Conservation (phyloP, 441 rosid genomes). For the Biscutella auriculata region DNA sequence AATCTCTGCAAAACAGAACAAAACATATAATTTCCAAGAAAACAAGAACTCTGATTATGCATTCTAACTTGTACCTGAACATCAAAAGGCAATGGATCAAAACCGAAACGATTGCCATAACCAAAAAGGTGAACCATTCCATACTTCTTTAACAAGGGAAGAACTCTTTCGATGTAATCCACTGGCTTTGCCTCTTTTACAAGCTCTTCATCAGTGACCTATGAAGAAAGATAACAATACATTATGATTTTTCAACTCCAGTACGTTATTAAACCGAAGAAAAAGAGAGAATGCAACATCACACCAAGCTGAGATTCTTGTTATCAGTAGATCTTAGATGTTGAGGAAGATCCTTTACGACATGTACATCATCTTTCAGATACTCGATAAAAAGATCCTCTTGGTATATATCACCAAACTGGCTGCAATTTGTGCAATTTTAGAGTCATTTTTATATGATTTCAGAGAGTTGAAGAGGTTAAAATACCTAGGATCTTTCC, state of each 20-base stretch:
- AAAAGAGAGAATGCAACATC: slow-evolving; percentile 10
- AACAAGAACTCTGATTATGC: not conserved
- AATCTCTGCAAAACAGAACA: slow-evolving; percentile 37
- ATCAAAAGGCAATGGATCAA: slow-evolving; percentile 66
- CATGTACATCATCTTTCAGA: slow-evolving; percentile 51
- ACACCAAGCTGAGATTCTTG: slow-evolving; percentile 61
- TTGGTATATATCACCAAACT: slow-evolving; percentile 76
- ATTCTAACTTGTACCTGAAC: slow-evolving; percentile 47
- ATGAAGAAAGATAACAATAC: not conserved
- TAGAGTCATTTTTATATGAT: not conserved
- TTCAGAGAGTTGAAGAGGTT: not conserved
- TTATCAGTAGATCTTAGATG: slow-evolving; percentile 40
- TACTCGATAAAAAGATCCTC: slow-evolving; percentile 49
- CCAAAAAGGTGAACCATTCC: slow-evolving; percentile 82
- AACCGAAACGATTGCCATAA: slow-evolving; percentile 84
- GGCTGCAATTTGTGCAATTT: slow-evolving; percentile 30
- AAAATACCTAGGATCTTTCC: slow-evolving; percentile 86
- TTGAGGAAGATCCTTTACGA: slow-evolving; percentile 70
- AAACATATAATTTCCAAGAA: not conserved
- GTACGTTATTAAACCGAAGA: not conserved
- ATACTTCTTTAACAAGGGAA: slow-evolving; percentile 48
- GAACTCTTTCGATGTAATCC: slow-evolving; percentile 47
- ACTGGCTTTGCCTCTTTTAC: slow-evolving; percentile 69
- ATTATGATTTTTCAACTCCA: not conserved
- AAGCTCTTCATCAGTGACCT: slow-evolving; percentile 80